Base-by-base conservation (phyloP, 805 yeast species). In the Cyberlindnera misumaiensis region DNA sequence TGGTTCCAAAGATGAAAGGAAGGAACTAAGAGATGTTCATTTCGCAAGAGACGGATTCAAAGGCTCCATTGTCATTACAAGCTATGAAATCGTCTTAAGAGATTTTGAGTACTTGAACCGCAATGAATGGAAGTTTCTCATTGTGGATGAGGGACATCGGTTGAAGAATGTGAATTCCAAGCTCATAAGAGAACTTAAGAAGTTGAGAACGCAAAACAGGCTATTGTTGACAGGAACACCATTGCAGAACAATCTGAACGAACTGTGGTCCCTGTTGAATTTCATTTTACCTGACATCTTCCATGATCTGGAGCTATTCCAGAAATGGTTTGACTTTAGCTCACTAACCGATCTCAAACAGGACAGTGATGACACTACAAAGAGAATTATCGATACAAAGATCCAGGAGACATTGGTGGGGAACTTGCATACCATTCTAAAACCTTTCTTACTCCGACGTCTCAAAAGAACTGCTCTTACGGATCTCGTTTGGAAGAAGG, bases 71-170 rank as follows among this genome's bases (percentile, higher is more conserved):
- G 68, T 90, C 5, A 59, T 90, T 5, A 83, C 96, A 0, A 81
- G 93, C 18, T 90, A 87, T 64, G 96, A 90, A 54, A 69, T 83
- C 11, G 70, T 86, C 2, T 72, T 89, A 33, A 70, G 74, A 35
- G 97, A 93, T 54, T 72, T 77, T 32, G 61, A 63, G 24, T 68
- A 60, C 44, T 65, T 88, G 36, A 65, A 72, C 43, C 56, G 63
- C 3, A 60, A 73, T 10, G 60, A 65, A 17, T 89, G 97, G 96
- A 83, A 79, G 43, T 90, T 77, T 55, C 63, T 90, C 38, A 83
- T 89, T 36, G 95, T 90, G 14, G 98, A 90, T 59, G 98, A 90
- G 60, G 98, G 97, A 6, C 98, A 90, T 59, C 67, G 98, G 29
- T 66, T 90, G 48, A 93, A 90, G 54, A 90, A 90, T 56, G 72